Conservation (phyloP, 1,284 basidiomycete genomes). For the Athelia sp. region DNA sequence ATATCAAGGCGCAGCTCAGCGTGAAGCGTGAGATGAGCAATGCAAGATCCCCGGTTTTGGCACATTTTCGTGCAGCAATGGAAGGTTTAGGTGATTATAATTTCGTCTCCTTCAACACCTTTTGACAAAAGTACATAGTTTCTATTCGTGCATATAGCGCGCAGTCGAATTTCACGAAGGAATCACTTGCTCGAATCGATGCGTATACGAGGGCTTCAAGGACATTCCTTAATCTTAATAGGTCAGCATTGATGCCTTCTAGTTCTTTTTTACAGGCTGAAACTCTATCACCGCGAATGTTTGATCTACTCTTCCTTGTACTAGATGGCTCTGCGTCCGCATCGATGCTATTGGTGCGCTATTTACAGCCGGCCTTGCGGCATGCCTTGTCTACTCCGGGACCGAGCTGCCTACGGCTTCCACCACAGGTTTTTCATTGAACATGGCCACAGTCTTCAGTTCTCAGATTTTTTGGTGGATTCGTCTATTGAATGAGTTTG, state of each 20-base stretch:
- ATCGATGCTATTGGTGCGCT: conserved; percentile 46
- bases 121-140: too few relatives aligned
- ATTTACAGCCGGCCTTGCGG: conserved; percentile 48
- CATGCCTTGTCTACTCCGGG: conserved; percentile 45
- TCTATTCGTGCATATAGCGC: too few relatives aligned
- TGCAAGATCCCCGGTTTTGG: conserved; percentile 36
- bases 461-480: not conserved
- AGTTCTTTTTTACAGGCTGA: too few relatives aligned
- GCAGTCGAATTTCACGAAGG: too few relatives aligned
- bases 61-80: conserved; percentile 36
- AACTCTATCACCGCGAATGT: too few relatives aligned
- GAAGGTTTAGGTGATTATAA: conserved; percentile 42
- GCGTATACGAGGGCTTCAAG: too few relatives aligned
- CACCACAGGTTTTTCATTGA: conserved; percentile 52
- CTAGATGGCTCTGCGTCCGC: conserved; percentile 52
- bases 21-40: conserved; percentile 43
- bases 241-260: too few relatives aligned
- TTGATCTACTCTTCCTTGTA: too few relatives aligned
- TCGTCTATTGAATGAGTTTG: not conserved
- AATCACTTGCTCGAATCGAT: too few relatives aligned
- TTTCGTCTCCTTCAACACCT: too few relatives aligned
- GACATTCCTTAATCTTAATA: too few relatives aligned
- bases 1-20: conserved; percentile 29
- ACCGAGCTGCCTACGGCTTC: conserved; percentile 30
- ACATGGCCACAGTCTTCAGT: conserved; percentile 29